Evolutionary conservation across 192 early-diverging fungal genomes (phyloP).

Genomic region (Coemansia sp.): DNA sequence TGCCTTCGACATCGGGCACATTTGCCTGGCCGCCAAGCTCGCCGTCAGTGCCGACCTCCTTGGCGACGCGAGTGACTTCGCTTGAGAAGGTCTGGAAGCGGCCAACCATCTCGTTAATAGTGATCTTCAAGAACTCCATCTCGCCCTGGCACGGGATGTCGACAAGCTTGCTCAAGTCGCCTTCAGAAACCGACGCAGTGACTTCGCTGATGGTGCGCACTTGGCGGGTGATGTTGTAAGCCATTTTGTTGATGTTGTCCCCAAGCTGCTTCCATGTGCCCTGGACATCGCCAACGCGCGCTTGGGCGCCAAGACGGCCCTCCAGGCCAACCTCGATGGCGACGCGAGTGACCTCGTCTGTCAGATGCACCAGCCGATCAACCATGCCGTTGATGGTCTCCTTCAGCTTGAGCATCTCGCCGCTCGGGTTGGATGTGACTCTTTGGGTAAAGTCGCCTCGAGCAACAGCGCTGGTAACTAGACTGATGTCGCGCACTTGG

Average conservation of each 20-base stretch:
- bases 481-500: conserved; percentile 63
- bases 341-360: too few species aligned
- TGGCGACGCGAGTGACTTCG: too few species aligned
- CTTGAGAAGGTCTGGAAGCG: conserved; percentile 49
- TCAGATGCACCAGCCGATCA: conserved; percentile 62
- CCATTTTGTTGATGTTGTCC: conserved; percentile 65
- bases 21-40: conserved; percentile 68
- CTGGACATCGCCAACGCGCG: conserved; percentile 38
- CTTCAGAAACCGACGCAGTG: conserved; percentile 58
- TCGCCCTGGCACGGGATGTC: conserved; percentile 54
- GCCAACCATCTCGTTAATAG: conserved; percentile 67
- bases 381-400: conserved; percentile 57
- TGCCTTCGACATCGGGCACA: conserved; percentile 60
- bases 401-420: too few species aligned
- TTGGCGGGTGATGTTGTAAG: conserved; percentile 63
- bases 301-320: conserved; percentile 74
- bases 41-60: too few species aligned
- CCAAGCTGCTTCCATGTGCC: conserved; percentile 66
- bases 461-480: conserved; percentile 62
- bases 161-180: conserved; percentile 39
- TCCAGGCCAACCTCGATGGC: conserved; percentile 73
- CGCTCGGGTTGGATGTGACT: conserved; percentile 44
- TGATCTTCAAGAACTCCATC: conserved; percentile 64
- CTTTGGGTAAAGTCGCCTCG: conserved; percentile 60
- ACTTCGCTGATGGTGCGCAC: conserved; percentile 64